These are phyloP conservation scores for Talaromyces sp. DNA, from an alignment of 2,329 filamentous ascomycete species.

Conservation along the genomic window DNA sequence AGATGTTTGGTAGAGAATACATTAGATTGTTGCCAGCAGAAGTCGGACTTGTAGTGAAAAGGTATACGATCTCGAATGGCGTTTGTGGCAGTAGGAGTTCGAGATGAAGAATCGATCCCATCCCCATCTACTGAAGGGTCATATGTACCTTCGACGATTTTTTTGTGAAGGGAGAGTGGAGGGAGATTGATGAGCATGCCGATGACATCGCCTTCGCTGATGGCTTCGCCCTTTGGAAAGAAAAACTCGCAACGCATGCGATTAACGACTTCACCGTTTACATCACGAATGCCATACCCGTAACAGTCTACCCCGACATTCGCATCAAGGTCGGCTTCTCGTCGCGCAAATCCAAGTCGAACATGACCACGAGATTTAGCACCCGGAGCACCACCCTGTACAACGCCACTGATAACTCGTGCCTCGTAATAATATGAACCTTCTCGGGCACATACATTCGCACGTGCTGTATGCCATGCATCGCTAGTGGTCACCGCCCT, in stretches of 20 bases:
- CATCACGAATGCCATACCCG: slow-evolving; percentile 90
- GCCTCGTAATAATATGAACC: slow-evolving; percentile 95
- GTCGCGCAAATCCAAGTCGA: slow-evolving; percentile 52
- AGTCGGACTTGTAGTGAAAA: slow-evolving; percentile 88
- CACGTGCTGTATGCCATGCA: slow-evolving; percentile 86
- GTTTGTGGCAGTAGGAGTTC: slow-evolving; percentile 66
- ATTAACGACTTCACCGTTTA: slow-evolving; percentile 87
- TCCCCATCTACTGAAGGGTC: slow-evolving; percentile 76
- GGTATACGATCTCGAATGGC: slow-evolving; percentile 94
- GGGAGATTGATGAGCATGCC: slow-evolving; percentile 91
- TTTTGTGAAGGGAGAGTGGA: slow-evolving; percentile 80
- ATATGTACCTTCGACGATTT: slow-evolving; percentile 83
- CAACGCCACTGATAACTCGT: slow-evolving; percentile 74
- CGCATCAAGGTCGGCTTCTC: slow-evolving; percentile 51
- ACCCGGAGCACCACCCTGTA: slow-evolving; percentile 29
- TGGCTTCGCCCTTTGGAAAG: slow-evolving; percentile 74
- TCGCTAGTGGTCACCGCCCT: slow-evolving; percentile 84
- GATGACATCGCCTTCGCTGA: slow-evolving; percentile 89
- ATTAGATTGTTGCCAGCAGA: slow-evolving; percentile 76
- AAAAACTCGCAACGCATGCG: slow-evolving; percentile 93
- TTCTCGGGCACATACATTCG: slow-evolving; percentile 87
- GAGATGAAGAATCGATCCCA: slow-evolving; percentile 26
- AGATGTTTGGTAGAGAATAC: slow-evolving; percentile 79
- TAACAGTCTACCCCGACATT: slow-evolving; percentile 88
- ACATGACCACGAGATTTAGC: slow-evolving; percentile 46